Conservation (phyloP, 345 rosid species). For the Erucastrum elatum region DNA sequence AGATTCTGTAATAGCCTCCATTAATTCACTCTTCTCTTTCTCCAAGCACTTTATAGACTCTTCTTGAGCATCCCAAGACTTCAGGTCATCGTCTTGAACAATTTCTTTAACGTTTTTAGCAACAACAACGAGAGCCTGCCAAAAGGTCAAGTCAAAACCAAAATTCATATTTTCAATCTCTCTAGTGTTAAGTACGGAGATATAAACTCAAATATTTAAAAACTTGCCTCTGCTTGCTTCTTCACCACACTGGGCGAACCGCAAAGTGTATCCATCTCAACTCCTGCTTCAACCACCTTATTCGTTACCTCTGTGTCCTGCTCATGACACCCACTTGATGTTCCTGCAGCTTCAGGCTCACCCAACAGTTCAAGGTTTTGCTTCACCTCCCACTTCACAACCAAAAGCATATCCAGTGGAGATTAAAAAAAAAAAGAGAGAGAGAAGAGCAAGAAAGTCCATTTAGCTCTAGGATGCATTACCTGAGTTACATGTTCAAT, state of each 20-base stretch:
- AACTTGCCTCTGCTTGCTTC: neutral
- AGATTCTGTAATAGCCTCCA: conserved; percentile 40
- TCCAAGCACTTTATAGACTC: conserved; percentile 40
- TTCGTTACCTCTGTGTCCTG: neutral
- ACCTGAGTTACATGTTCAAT: conserved; percentile 27
- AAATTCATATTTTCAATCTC: neutral
- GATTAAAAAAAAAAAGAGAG: neutral
- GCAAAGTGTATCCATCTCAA: neutral
- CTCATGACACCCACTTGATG: conserved; percentile 1
- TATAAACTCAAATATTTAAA: neutral
- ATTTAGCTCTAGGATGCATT: neutral
- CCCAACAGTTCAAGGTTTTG: neutral
- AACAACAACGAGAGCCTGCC: conserved; percentile 45
- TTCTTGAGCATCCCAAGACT: conserved; percentile 40
- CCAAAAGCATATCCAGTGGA: neutral
- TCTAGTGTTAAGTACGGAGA: neutral
- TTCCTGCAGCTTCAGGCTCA: neutral
- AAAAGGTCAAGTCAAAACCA: conserved; percentile 33
- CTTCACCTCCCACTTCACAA: conserved; percentile 2
- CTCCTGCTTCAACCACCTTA: neutral
- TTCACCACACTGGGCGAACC: neutral
- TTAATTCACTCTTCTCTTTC: conserved; percentile 50
- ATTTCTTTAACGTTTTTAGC: conserved; percentile 51
- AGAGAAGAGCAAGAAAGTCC: too few relatives aligned
- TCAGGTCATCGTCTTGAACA: conserved; percentile 28